Base-by-base conservation (phyloP, 805 yeast genomes). In the Saturnispora gosingensis region DNA sequence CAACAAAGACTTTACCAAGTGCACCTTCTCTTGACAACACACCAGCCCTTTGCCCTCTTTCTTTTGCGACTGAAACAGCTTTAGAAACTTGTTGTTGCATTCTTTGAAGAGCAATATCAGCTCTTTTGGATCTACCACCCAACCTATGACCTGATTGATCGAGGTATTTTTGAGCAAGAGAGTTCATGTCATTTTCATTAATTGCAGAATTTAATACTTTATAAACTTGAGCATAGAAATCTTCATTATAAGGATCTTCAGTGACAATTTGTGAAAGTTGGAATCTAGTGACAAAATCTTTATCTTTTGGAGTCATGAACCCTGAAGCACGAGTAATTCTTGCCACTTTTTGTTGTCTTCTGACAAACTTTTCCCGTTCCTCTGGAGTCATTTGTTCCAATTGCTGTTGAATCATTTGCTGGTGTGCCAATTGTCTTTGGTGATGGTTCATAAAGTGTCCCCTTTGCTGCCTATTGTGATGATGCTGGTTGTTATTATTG, bases 21-120 rank as follows among this genome's bases (percentile, higher is more conserved):
- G 96, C 93, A 60, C 96, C 97, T 62, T 84, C 96, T 61, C 78
- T 78, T 46, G 73, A 72, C 43, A 76, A 73, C 30, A 81, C 80
- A 59, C 80, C 80, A 38, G 76, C 71, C 69, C 82, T 82, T 50
- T 88, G 85, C 46, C 78, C 78, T 57, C 75, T 74, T 61, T 88
- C 96, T 65, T 88, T 87, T 24, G 97, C 99, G 39, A 88, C 91
- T 50, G 91, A 86, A 16, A 91, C 97, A 15, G 98, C 98, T 62
- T 86, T 88, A 63, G 89, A 95, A 49, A 91, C 96, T 72, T 91
- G 98, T 66, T 89, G 96, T 71, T 91, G 97, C 96, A 93, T 88
- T 74, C 97, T 83, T 72, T 88, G 96, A 61, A 90, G 75, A 1
- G 96, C 97, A 57, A 88, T 82, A 67, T 88, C 95, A 8, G 90